Percentiles rank a stretch among this genome's conserved stretches.
Conservation (phyloP, 1,284 basidiomycete species). For the Pyrrhoderma lamaoense region DNA sequence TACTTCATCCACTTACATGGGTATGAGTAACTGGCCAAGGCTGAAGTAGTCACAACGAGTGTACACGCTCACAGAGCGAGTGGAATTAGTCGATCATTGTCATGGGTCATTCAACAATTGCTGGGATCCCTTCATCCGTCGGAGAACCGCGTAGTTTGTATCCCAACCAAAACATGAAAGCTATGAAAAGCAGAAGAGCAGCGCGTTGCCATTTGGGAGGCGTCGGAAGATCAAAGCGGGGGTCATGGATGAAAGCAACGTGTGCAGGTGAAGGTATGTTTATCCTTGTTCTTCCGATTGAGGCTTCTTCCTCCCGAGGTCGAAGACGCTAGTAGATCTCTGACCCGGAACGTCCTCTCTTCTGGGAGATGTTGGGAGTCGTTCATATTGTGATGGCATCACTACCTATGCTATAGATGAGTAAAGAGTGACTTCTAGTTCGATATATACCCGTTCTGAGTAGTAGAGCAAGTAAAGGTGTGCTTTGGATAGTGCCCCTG, state of each 20-base stretch:
- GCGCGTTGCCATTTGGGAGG: constrained; percentile 42
- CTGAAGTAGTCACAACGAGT: too few species aligned
- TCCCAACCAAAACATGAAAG: constrained; percentile 38
- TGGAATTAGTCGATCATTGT: too few species aligned
- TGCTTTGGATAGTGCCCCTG: too few species aligned
- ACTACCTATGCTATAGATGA: too few species aligned
- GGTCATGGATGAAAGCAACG: constrained; percentile 23
- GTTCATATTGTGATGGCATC: constrained; percentile 13
- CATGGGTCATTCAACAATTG: constrained; percentile 14
- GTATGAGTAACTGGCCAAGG: too few species aligned
- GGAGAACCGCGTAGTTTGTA: constrained; percentile 27
- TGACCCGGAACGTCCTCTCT: not conserved
- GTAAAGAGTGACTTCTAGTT: too few species aligned
- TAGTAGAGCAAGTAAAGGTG: too few species aligned
- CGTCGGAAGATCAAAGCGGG: constrained; percentile 38
- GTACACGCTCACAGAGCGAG: too few species aligned
- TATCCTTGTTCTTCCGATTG: not conserved
- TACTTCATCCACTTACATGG: too few species aligned
- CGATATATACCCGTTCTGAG: too few species aligned
- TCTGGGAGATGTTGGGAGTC: constrained; percentile 10
- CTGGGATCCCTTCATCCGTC: constrained; percentile 8
- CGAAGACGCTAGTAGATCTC: constrained; percentile 1
- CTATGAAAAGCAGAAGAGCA: constrained; percentile 36
- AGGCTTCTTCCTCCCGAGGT: constrained; percentile 13
- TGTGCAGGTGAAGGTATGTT: constrained; percentile 3